Evolutionary conservation across 805 yeast species (phyloP), one percentile per base, ranked within the genome.

Genomic region (Teunomyces barrocoloradensis): DNA sequence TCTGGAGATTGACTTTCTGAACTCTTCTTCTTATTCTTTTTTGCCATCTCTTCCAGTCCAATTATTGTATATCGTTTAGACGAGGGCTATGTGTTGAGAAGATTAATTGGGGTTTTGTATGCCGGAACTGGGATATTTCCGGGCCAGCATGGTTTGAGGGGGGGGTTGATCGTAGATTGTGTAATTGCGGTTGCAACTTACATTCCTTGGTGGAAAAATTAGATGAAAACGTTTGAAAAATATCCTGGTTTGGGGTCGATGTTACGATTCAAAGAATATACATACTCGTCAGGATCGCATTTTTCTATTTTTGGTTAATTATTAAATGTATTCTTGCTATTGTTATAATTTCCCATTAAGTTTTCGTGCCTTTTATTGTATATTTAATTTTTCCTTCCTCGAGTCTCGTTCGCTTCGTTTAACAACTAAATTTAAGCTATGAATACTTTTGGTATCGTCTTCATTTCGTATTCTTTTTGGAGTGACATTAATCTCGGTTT

Each of bases 351-450:
- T 25, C 27, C 27, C 7, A 25, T 25, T 7, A 6, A 25, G 27
- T 25, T 25, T 23, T 23, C 25, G 27, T 9, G 11, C 11, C 25
- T 6, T 6, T 6, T 35, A 35, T 35, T 17, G 21, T 35, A 18
- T 13, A 18, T 18, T 18, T 32, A 32, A 32, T 32, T 32, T 32
- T n/a, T 35, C 23, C 6, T 17, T 17, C 13, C 17, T 35, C 18
- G 5, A 11, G 10, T 35, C 38, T 35, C 23, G 13, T 10, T 17
- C 38, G 10, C 38, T 35, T 20, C 38, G 21, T 12, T 35, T 20
- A 10, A 23, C 40, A 7, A 46, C 40, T 6, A 47, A 42, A 29
- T 44, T 48, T 43, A 52, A 44, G 36, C 50, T 51, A 15, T 47
- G 42, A 11, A 51, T 42, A 35, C 53, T 50, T n/a, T 44, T 44